Conservation (phyloP, 805 yeast species). For the Candida gorgasii region DNA sequence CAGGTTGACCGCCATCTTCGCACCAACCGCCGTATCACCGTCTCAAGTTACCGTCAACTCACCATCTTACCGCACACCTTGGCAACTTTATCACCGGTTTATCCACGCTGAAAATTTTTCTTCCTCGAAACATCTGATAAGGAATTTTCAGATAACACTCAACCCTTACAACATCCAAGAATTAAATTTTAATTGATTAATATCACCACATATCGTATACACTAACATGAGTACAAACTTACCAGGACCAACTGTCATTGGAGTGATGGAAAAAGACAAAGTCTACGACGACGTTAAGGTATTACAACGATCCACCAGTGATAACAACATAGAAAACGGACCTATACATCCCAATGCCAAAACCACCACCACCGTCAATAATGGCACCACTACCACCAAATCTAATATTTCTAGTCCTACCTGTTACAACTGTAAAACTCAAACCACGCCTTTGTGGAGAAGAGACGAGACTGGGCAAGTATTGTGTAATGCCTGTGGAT, state of each 20-base stretch:
- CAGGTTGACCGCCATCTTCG: no score
- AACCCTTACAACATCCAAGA: background rate
- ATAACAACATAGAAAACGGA: slow-evolving; percentile 5
- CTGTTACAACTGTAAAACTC: slow-evolving; percentile 89
- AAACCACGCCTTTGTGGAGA: slow-evolving; percentile 94
- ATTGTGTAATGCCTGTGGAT: slow-evolving; percentile 92
- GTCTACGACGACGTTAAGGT: slow-evolving; percentile 2
- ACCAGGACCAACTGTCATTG: slow-evolving; percentile 7
- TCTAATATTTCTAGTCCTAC: slow-evolving; percentile 64
- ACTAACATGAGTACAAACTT: background rate
- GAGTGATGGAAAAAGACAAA: slow-evolving; percentile 6
- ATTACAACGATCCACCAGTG: slow-evolving; percentile 5
- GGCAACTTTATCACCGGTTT: slow-evolving; percentile 2
- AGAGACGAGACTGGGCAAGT: slow-evolving; percentile 80
- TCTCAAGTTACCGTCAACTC: no score
- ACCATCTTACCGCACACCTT: background rate
- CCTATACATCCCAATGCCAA: slow-evolving; percentile 61
- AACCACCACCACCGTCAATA: slow-evolving; percentile 55
- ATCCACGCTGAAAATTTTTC: slow-evolving; percentile 6
- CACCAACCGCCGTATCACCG: no score
- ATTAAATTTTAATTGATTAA: background rate
- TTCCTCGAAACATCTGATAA: slow-evolving; percentile 9
- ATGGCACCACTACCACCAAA: slow-evolving; percentile 66
- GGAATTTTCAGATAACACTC: slow-evolving; percentile 8
- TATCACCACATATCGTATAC: background rate